phyloP scores from a whole-genome alignment of 805 yeast species.

The Starmerella khaoyaiensis region DNA sequence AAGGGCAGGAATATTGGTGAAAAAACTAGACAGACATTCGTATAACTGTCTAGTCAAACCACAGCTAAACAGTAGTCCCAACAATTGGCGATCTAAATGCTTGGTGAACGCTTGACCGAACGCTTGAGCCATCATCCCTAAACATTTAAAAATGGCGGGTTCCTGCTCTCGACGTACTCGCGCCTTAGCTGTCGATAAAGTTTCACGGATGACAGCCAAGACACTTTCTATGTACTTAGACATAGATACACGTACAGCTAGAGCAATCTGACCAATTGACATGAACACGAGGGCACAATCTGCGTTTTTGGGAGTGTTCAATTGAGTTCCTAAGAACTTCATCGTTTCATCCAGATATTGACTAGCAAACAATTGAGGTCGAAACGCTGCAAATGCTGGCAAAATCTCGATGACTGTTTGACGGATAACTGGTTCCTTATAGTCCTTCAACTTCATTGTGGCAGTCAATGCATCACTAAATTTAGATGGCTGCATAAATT shows the following conservation, averaged over 20 bases:
- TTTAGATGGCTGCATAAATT: conserved; percentile 48
- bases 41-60: conserved; percentile 76
- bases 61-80: conserved; percentile 68
- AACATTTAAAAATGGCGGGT: conserved; percentile 76
- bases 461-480: conserved; percentile 69
- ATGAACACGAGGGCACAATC: conserved; percentile 66
- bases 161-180: conserved; percentile 58
- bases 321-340: conserved; percentile 60
- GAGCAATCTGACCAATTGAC: conserved; percentile 74
- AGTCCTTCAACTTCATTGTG: conserved; percentile 59
- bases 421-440: conserved; percentile 60
- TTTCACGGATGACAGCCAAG: conserved; percentile 71
- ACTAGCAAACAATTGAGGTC: conserved; percentile 61
- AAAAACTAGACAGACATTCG: conserved; percentile 54
- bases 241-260: conserved; percentile 65
- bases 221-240: conserved; percentile 80
- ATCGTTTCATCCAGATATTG: conserved; percentile 69
- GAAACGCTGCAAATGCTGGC: conserved; percentile 71
- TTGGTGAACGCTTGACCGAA: conserved; percentile 90
- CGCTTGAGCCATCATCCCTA: conserved; percentile 73
- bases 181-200: conserved; percentile 44
- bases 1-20: conserved; percentile 64
- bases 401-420: conserved; percentile 73
- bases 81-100: conserved; percentile 65
- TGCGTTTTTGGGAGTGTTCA: conserved; percentile 47